These are phyloP conservation scores for Pseudodiploospora longispora DNA, from an alignment of 2,329 filamentous ascomycete genomes.

Conservation along the genomic window DNA sequence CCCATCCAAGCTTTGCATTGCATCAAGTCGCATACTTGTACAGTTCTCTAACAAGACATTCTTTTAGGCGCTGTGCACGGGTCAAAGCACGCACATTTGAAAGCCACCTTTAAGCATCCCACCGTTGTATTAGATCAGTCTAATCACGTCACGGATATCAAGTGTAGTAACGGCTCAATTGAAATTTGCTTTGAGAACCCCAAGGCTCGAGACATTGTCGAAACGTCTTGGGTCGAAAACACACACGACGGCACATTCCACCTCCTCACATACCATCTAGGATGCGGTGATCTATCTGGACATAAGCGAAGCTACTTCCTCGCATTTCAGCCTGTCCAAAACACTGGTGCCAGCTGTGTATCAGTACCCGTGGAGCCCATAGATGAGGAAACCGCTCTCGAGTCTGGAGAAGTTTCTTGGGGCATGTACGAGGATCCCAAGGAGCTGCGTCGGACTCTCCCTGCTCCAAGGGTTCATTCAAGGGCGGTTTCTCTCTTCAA, in stretches of 20 bases:
- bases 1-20: not conserved
- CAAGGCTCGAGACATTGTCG: not conserved
- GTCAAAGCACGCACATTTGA: not conserved
- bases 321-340: not conserved
- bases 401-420: slow-evolving; percentile 6
- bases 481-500: not conserved
- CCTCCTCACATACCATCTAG: slow-evolving; percentile 1
- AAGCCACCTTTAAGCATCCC: slow-evolving; percentile 1
- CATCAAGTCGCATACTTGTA: not conserved
- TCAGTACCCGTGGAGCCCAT: not conserved
- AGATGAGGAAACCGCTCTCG: slow-evolving; percentile 1
- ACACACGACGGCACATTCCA: not conserved
- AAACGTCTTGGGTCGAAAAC: not conserved
- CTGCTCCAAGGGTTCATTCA: not conserved
- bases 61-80: slow-evolving; percentile 1
- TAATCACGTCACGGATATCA: not conserved
- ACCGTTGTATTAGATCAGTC: slow-evolving; percentile 3
- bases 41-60: not conserved
- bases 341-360: not conserved
- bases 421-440: slow-evolving; percentile 3
- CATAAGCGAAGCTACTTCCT: slow-evolving; percentile 1
- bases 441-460: not conserved
- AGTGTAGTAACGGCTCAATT: not conserved
- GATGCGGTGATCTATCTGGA: slow-evolving; percentile 1
- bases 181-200: slow-evolving; percentile 1